These are phyloP conservation scores for Coemansia sp. DNA, from an alignment of 192 early-diverging fungal genomes.

Conservation along the genomic window DNA sequence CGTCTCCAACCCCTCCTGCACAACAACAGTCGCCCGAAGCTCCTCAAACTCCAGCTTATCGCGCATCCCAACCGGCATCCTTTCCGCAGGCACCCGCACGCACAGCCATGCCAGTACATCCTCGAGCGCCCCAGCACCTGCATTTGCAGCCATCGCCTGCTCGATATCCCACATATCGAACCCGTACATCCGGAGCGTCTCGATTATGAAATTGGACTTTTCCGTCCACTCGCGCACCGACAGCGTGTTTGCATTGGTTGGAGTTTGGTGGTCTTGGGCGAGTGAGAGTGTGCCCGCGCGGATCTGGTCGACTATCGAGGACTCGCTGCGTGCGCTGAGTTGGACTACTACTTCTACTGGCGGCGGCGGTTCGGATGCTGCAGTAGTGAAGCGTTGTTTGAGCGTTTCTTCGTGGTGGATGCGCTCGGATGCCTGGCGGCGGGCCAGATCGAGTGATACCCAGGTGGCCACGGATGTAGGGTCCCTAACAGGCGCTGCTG, in stretches of 20 bases:
- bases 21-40: background rate
- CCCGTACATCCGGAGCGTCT: background rate
- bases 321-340: background rate
- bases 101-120: conserved; percentile 32
- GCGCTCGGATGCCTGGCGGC: conserved; percentile 14
- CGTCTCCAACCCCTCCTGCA: too few relatives aligned
- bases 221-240: background rate
- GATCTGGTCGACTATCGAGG: background rate
- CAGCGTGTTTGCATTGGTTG: background rate
- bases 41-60: conserved; percentile 27
- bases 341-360: too few relatives aligned
- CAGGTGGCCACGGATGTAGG: background rate
- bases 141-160: background rate
- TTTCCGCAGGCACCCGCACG: conserved; percentile 21
- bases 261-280: background rate
- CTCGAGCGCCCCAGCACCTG: background rate
- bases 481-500: too few relatives aligned
- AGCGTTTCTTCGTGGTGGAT: conserved; percentile 10
- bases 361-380: too few relatives aligned
- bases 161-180: background rate
- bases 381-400: background rate
- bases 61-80: conserved; percentile 34
- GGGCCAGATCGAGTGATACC: conserved; percentile 14
- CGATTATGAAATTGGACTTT: background rate
- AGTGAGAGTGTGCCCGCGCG: background rate